phyloP scores from a whole-genome alignment of 2,329 filamentous ascomycete species.

The Calonectria henricotiae region DNA sequence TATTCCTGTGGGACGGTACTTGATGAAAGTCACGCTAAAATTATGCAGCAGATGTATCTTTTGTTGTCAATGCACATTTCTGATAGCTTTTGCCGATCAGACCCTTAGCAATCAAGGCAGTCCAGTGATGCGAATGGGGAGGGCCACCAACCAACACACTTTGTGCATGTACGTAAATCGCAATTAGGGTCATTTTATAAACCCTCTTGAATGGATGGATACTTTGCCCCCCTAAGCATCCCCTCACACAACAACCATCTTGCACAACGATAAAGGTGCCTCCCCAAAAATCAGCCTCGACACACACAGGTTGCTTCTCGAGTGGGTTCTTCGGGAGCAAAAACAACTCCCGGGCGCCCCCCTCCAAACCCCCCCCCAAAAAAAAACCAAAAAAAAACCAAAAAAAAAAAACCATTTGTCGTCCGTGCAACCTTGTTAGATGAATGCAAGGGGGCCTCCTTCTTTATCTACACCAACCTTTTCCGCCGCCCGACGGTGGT shows the following conservation, averaged over 20 bases:
- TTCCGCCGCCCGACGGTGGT: neutral
- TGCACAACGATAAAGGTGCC: neutral
- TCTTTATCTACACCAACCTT: constrained; percentile 7
- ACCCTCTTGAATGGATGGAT: neutral
- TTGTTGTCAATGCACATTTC: no score
- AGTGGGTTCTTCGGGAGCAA: neutral
- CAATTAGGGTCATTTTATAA: neutral
- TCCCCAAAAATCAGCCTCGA: neutral
- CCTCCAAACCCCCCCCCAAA: no score
- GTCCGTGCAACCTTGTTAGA: constrained; percentile 19
- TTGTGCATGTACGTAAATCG: constrained; percentile 9
- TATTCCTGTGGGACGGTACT: no score
- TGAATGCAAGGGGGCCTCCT: constrained; percentile 8
- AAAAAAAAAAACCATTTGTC: neutral
- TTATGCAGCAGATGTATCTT: no score
- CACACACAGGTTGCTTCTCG: neutral
- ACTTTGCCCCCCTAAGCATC: neutral
- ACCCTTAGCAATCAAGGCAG: constrained; percentile 26
- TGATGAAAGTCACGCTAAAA: no score
- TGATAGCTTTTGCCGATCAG: no score
- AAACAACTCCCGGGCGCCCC: neutral
- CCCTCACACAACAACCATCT: no score
- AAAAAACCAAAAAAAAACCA: no score
- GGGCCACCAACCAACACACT: neutral
- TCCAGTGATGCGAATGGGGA: constrained; percentile 16